Conservation (phyloP, 1,139 yeast species). For the Kurtzmaniella quercitrusa region DNA sequence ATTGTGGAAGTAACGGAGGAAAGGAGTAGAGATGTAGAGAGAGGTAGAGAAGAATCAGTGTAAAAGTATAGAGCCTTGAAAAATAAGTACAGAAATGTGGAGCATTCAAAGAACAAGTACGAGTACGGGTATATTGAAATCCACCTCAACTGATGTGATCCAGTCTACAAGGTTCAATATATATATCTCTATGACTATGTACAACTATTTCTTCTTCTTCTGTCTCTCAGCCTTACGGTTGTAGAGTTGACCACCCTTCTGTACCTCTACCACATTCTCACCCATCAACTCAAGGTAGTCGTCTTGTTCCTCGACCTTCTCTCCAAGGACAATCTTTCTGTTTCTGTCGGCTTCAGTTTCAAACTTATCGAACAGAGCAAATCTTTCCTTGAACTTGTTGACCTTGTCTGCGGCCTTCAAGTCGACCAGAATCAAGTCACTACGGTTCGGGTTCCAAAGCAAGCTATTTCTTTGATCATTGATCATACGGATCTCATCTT, state of each 20-base stretch:
- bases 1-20: too few species aligned
- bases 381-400: conserved; percentile 79
- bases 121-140: too few species aligned
- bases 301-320: conserved; percentile 13
- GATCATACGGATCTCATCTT: conserved; percentile 79
- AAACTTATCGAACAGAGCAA: conserved; percentile 44
- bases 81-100: too few species aligned
- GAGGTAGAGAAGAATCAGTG: too few species aligned
- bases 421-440: conserved; percentile 70
- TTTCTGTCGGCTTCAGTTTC: conserved; percentile 14
- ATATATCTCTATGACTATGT: conserved; percentile 5
- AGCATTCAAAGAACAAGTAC: too few species aligned
- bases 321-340: conserved; percentile 13
- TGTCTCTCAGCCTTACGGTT: conserved; percentile 44
- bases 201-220: conserved; percentile 18
- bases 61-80: too few species aligned
- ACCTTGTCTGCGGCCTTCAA: conserved; percentile 82
- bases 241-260: conserved; percentile 56
- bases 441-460: conserved; percentile 83
- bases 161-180: conserved; percentile 1
- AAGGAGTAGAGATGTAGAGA: too few species aligned
- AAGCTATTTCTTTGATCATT: conserved; percentile 84
- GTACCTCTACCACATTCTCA: conserved; percentile 58
- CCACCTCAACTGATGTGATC: too few species aligned
- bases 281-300: conserved; percentile 62